These are phyloP conservation scores for Colletotrichum caudatum DNA, from an alignment of 2,329 filamentous ascomycete species.

Conservation along the genomic window DNA sequence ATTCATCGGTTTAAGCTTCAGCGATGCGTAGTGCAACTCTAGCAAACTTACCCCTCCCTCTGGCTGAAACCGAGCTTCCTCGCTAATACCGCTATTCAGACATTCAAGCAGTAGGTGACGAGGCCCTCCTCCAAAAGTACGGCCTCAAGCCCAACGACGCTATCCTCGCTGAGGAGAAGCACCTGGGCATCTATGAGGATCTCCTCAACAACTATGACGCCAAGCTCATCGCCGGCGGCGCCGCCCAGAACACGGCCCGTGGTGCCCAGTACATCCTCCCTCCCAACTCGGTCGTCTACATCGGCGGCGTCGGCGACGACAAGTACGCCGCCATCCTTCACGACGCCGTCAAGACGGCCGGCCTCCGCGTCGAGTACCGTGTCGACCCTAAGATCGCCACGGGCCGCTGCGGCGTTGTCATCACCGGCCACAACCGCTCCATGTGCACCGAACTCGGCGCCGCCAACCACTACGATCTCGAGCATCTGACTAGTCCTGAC, in stretches of 20 bases:
- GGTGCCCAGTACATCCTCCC: constrained; percentile 97
- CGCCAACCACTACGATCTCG: constrained; percentile 96
- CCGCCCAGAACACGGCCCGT: constrained; percentile 96
- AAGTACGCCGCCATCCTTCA: constrained; percentile 92
- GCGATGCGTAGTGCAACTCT: constrained; percentile 7
- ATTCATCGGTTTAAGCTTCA: constrained; percentile 17
- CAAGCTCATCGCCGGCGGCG: constrained; percentile 94
- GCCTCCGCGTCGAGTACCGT: constrained; percentile 94
- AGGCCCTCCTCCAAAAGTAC: constrained; percentile 91
- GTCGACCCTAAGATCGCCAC: constrained; percentile 87
- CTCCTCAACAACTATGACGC: constrained; percentile 92
- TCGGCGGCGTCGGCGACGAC: constrained; percentile 94
- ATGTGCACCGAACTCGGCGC: constrained; percentile 96
- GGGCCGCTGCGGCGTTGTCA: constrained; percentile 94
- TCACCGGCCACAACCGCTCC: constrained; percentile 95
- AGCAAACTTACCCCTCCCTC: constrained; percentile 29
- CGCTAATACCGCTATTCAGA: constrained; percentile 62
- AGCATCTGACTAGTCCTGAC: constrained; percentile 90
- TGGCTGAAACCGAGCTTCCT: constrained; percentile 31
- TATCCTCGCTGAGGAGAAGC: constrained; percentile 94
- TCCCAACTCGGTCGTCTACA: constrained; percentile 88
- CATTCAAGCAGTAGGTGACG: constrained; percentile 88
- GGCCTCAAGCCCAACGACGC: constrained; percentile 95
- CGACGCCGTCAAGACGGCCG: constrained; percentile 87
- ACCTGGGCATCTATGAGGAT: constrained; percentile 91